Base-by-base conservation (phyloP, 2,329 filamentous ascomycete species). In the Paecilomyces variotii region DNA sequence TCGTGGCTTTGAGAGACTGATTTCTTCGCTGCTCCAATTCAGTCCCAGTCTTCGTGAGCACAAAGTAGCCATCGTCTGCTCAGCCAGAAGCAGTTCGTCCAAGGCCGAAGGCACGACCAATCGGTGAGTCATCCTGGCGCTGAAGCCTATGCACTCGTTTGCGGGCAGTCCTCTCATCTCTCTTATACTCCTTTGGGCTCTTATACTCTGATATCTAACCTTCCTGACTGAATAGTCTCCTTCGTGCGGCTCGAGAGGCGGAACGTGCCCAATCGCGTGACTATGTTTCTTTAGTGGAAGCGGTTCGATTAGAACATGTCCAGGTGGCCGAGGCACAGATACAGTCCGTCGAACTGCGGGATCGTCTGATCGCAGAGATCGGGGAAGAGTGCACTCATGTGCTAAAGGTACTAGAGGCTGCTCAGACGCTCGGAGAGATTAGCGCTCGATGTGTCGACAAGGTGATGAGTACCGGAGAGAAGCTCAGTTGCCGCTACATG, bases 91-190 rank as follows among this genome's bases (percentile, higher is more conserved):
- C 77, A 94, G 90, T 60, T 92, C 91, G 62, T 96, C 93, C 72
- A 99, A 99, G 79, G 85, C 87, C 57, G 91, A 95, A 67, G 94
- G 94, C 61, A 99, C 94, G 60, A 99, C 94, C 39, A 97, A 95
- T 76, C 85, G 91, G 89, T 92, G 78, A 84, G 87, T 83, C 73
- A 69, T 61, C 53, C n/a, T 56, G 57, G 53, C 56, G 45, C 27
- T 19, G n/a, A 32, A 53, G 35, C 57, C 39, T 56, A 52, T 55
- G 55, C 39, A 45, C 3, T 24, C 39, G n/a, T 19, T 9, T 19
- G 7, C 39, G 2, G 39, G n/a, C 39, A 4, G 9, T n/a, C 19
- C 39, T 19, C n/a, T 19, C 19, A 14, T 19, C 19, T 45, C 39
- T 19, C 39, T 19, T 45, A 14, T 19, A 4, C 39, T 51, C 30